Evolutionary conservation across 768 basidiomycete species (phyloP).

Genomic region (Boletus pseudopeckii): DNA sequence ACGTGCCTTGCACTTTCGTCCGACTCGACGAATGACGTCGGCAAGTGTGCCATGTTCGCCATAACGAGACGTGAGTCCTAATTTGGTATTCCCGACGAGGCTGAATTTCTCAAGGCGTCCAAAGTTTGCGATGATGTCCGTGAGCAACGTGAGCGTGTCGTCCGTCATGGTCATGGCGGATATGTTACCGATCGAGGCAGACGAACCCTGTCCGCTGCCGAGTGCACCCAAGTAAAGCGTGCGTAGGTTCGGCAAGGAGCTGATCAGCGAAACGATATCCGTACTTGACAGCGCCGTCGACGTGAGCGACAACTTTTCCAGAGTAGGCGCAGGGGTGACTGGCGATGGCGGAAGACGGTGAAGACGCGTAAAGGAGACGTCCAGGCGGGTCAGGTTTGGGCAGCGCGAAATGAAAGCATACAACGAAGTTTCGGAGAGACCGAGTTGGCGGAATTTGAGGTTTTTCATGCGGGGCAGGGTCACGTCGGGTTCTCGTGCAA

Average conservation of each 20-base stretch:
- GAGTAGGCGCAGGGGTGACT: slow-evolving; percentile 5
- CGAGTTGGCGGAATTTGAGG: slow-evolving; percentile 57
- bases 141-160: slow-evolving; percentile 41
- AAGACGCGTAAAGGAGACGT: slow-evolving; percentile 61
- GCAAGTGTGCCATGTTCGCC: slow-evolving; percentile 36
- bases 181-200: slow-evolving; percentile 42
- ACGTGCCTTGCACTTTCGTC: slow-evolving; percentile 56
- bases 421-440: slow-evolving; percentile 49
- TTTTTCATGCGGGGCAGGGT: slow-evolving; percentile 42
- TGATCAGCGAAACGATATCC: slow-evolving; percentile 42
- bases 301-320: slow-evolving; percentile 65
- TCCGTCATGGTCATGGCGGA: slow-evolving; percentile 58
- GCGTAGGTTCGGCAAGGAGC: slow-evolving; percentile 39
- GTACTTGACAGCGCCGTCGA: slow-evolving; percentile 44
- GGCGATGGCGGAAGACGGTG: slow-evolving; percentile 33
- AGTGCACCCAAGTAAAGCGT: slow-evolving; percentile 58
- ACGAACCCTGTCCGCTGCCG: slow-evolving; percentile 45
- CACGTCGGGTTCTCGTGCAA: slow-evolving; percentile 22
- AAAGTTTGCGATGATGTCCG: slow-evolving; percentile 37
- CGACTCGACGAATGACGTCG: slow-evolving; percentile 49
- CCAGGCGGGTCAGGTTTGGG: slow-evolving; percentile 52
- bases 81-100: slow-evolving; percentile 61
- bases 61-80: slow-evolving; percentile 39
- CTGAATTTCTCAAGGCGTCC: slow-evolving; percentile 48
- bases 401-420: slow-evolving; percentile 40